Evolutionary conservation across 306 rosid genomes (phyloP).

Genomic region (Cucurbita moschata): DNA sequence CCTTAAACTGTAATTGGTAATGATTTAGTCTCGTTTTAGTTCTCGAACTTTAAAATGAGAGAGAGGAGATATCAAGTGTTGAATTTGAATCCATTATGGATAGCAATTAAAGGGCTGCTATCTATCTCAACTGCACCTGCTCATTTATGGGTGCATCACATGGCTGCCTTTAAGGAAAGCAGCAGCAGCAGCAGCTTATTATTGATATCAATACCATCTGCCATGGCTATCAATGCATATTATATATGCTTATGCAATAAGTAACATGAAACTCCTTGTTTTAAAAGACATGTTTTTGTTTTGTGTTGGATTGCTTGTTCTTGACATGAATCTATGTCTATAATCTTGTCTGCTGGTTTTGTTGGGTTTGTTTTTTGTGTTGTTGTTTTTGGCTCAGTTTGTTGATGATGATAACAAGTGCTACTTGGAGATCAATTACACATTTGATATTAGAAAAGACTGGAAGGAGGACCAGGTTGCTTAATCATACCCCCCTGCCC

Average conservation of each 20-base stretch:
- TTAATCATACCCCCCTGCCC: not conserved
- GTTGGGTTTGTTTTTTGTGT: not conserved
- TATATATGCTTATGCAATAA: not conserved
- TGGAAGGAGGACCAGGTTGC: conserved; percentile 14
- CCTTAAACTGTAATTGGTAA: no score
- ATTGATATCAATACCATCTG: not conserved
- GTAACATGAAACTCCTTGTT: not conserved
- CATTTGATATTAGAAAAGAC: conserved; percentile 64
- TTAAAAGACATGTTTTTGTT: not conserved
- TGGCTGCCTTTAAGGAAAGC: not conserved
- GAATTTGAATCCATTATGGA: not conserved
- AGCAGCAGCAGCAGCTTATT: not conserved
- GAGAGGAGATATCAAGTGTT: not conserved
- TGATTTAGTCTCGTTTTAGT: no score
- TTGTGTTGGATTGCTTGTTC: not conserved
- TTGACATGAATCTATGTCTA: not conserved
- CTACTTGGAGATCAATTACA: conserved; percentile 84
- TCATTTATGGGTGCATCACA: not conserved
- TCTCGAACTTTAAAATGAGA: no score
- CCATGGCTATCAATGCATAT: not conserved
- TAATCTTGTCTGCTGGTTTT: not conserved
- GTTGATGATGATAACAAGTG: conserved; percentile 81
- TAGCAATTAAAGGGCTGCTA: not conserved
- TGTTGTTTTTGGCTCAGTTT: conserved; percentile 29
- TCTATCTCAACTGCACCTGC: not conserved